Evolutionary conservation across 169 alveolate species (phyloP).

Genomic region (Plasmodium chabaudi): DNA sequence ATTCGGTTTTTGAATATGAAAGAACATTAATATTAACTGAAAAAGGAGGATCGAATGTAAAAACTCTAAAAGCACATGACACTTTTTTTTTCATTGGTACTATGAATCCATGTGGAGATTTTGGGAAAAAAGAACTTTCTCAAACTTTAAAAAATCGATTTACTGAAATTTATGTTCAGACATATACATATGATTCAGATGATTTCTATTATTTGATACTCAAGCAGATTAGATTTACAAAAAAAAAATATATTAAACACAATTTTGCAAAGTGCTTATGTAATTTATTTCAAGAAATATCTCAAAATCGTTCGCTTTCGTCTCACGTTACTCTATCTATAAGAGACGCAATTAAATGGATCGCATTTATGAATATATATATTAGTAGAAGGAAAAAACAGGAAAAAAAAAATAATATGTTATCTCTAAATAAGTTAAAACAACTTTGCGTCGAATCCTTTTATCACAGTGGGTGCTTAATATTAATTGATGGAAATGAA

Average conservation of each 20-base stretch:
- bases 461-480: constrained; percentile 71
- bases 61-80: constrained; percentile 91
- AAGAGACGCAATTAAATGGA: constrained; percentile 58
- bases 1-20: constrained; percentile 97
- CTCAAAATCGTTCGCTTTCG: constrained; percentile 1
- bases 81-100: constrained; percentile 97
- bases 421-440: constrained; percentile 8
- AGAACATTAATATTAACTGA: constrained; percentile 86
- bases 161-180: constrained; percentile 96
- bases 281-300: constrained; percentile 57
- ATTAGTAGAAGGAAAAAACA: neutral
- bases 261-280: constrained; percentile 17
- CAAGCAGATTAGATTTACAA: constrained; percentile 40
- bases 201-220: constrained; percentile 56
- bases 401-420: neutral
- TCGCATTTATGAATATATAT: constrained; percentile 45
- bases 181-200: constrained; percentile 64
- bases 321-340: constrained; percentile 19
- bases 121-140: constrained; percentile 99
- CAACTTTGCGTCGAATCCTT: constrained; percentile 12
- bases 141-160: constrained; percentile 99
- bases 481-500: constrained; percentile 69
- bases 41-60: constrained; percentile 82
- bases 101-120: constrained; percentile 99
- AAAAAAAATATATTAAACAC: constrained; percentile 19